These are phyloP conservation scores for Emericellopsis cladophorae DNA, from an alignment of 2,329 filamentous ascomycete species.

Conservation along the genomic window DNA sequence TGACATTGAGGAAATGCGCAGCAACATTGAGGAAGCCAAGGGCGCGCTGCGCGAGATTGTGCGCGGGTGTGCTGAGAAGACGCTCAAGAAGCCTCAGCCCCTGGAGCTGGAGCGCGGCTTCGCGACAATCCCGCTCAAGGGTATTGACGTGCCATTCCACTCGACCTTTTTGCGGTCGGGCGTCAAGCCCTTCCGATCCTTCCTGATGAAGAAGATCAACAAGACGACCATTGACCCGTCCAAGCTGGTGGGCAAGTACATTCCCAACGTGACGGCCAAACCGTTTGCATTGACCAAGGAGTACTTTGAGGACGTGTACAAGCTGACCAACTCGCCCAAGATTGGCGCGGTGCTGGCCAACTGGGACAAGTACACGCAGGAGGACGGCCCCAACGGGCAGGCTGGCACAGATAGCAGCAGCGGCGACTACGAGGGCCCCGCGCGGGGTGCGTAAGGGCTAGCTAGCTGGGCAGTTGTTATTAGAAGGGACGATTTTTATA, in stretches of 20 bases:
- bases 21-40: slow-evolving; percentile 84
- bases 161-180: slow-evolving; percentile 94
- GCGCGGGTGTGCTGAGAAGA: slow-evolving; percentile 73
- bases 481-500: background rate
- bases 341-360: slow-evolving; percentile 76
- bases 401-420: slow-evolving; percentile 24
- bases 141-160: slow-evolving; percentile 99
- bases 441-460: slow-evolving; percentile 24
- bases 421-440: slow-evolving; percentile 25
- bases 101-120: slow-evolving; percentile 89
- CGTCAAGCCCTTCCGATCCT: slow-evolving; percentile 97
- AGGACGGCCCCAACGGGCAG: slow-evolving; percentile 25
- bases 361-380: slow-evolving; percentile 59
- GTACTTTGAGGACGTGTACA: slow-evolving; percentile 98
- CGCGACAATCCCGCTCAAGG: slow-evolving; percentile 89
- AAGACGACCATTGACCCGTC: slow-evolving; percentile 96
- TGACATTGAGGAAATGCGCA: slow-evolving; percentile 87
- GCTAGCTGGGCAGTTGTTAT: slow-evolving; percentile 4
- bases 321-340: slow-evolving; percentile 71
- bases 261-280: slow-evolving; percentile 93
- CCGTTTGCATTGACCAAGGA: slow-evolving; percentile 95
- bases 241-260: slow-evolving; percentile 97
- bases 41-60: slow-evolving; percentile 85
- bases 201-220: slow-evolving; percentile 99
- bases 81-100: slow-evolving; percentile 76